phyloP scores from a whole-genome alignment of 805 yeast species.

The Candida stauntonica region DNA sequence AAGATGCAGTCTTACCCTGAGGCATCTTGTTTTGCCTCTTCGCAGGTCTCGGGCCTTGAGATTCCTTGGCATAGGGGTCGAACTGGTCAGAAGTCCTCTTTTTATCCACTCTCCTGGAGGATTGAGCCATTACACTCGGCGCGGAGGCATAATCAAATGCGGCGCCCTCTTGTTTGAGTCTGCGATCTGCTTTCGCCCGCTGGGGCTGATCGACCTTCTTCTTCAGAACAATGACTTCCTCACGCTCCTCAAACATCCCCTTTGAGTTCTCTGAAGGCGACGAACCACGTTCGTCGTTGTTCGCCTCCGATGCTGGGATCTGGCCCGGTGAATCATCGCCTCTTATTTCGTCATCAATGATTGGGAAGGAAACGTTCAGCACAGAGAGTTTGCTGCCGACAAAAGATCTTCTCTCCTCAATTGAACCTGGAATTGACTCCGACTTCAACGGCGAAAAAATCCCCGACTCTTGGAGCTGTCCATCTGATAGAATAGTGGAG shows the following conservation, averaged over 20 bases:
- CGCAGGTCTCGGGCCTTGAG: slow-evolving; percentile 51
- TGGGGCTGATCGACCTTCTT: slow-evolving; percentile 7
- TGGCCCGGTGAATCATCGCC: not conserved
- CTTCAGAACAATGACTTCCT: slow-evolving; percentile 23
- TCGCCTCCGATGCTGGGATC: no score
- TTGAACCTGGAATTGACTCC: slow-evolving; percentile 4
- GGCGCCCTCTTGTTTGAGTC: slow-evolving; percentile 12
- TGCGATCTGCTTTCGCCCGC: slow-evolving; percentile 6
- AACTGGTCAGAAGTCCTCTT: slow-evolving; percentile 39
- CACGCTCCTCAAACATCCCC: slow-evolving; percentile 20
- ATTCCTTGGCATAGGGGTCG: slow-evolving; percentile 53
- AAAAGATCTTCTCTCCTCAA: slow-evolving; percentile 2
- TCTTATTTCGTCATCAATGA: not conserved
- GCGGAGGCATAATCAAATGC: slow-evolving; percentile 43
- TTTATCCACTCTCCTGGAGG: slow-evolving; percentile 21
- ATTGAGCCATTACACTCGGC: slow-evolving; percentile 35
- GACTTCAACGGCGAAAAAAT: not conserved
- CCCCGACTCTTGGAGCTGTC: not conserved
- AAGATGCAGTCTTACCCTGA: slow-evolving; percentile 23
- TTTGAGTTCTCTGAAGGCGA: not conserved
- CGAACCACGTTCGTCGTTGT: not conserved
- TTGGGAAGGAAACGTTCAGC: slow-evolving; percentile 1
- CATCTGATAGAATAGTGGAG: slow-evolving; percentile 1
- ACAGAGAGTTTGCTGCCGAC: not conserved
- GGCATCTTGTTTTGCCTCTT: slow-evolving; percentile 32